A percentile compares a stretch with the other conserved stretches of the same genome.
Conservation (phyloP, 441 rosid genomes). For the Populus hybrid region DNA sequence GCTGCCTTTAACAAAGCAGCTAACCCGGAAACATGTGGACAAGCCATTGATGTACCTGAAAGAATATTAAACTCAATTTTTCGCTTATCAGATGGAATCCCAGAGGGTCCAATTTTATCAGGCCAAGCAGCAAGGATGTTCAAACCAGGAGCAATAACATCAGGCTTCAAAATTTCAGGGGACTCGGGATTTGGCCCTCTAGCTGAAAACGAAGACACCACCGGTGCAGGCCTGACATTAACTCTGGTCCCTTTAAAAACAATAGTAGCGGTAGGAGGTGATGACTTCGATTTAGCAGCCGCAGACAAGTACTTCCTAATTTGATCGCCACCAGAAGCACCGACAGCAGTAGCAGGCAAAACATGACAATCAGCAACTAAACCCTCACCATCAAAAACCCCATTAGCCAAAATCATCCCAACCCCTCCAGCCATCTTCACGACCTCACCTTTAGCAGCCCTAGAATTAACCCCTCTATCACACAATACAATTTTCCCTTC, state of each 20-base stretch:
- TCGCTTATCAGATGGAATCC: conserved; percentile 52
- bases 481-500: conserved; percentile 71
- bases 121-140: conserved; percentile 85
- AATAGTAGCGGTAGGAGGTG: conserved; percentile 51
- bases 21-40: conserved; percentile 76
- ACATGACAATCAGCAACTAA: conserved; percentile 78
- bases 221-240: conserved; percentile 72
- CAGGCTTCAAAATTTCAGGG: conserved; percentile 72
- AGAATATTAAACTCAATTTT: conserved; percentile 71
- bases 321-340: conserved; percentile 57
- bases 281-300: conserved; percentile 31
- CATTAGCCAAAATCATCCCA: conserved; percentile 80
- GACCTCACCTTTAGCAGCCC: conserved; percentile 70
- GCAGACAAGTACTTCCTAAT: conserved; percentile 54
- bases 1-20: conserved; percentile 78
- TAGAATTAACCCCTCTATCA: conserved; percentile 67
- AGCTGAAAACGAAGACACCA: conserved; percentile 79
- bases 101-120: conserved; percentile 60
- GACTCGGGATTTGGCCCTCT: conserved; percentile 74
- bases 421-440: conserved; percentile 76
- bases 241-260: conserved; percentile 62
- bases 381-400: conserved; percentile 75
- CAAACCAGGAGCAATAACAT: conserved; percentile 75
- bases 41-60: conserved; percentile 89
- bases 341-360: conserved; percentile 68